Percentiles rank a stretch among this genome's conserved stretches.
Evolutionary conservation across 2,329 filamentous ascomycete genomes (phyloP).

Genomic region (Boeremia exigua): DNA sequence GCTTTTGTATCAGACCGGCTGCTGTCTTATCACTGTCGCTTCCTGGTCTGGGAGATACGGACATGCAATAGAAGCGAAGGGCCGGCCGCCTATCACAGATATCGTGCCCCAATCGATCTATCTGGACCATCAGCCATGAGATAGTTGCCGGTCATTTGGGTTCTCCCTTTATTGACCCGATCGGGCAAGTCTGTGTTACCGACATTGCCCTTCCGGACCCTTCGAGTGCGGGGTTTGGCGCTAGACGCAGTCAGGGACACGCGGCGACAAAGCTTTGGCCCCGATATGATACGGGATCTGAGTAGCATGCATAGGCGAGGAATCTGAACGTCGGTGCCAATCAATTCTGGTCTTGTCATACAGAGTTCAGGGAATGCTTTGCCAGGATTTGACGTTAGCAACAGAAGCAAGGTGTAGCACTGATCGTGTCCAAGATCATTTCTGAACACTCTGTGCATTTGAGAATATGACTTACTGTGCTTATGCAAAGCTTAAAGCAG

Average conservation of each 20-base stretch:
- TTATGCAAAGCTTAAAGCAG: background rate
- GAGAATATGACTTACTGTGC: background rate
- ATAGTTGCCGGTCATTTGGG: background rate
- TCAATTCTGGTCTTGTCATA: background rate
- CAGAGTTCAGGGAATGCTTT: background rate
- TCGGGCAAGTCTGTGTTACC: background rate
- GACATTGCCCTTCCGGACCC: too few species aligned
- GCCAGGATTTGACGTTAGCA: background rate
- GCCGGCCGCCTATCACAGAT: background rate
- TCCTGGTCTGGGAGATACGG: background rate
- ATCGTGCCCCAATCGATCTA: background rate
- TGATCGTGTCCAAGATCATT: background rate
- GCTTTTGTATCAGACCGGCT: background rate
- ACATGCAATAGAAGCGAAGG: background rate
- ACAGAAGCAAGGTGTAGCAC: background rate
- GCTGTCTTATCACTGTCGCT: background rate
- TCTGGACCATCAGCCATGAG: background rate
- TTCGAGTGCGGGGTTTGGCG: background rate
- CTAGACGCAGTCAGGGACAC: background rate
- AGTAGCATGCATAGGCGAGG: background rate
- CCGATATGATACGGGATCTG: background rate
- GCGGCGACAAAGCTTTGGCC: background rate
- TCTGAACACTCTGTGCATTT: too few species aligned
- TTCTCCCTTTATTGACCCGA: conserved; percentile 2
- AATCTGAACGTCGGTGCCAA: too few species aligned